Percentiles rank a stretch among this genome's conserved stretches.
These are phyloP conservation scores for Pichia insulana DNA, from an alignment of 805 yeast genomes.

Conservation along the genomic window DNA sequence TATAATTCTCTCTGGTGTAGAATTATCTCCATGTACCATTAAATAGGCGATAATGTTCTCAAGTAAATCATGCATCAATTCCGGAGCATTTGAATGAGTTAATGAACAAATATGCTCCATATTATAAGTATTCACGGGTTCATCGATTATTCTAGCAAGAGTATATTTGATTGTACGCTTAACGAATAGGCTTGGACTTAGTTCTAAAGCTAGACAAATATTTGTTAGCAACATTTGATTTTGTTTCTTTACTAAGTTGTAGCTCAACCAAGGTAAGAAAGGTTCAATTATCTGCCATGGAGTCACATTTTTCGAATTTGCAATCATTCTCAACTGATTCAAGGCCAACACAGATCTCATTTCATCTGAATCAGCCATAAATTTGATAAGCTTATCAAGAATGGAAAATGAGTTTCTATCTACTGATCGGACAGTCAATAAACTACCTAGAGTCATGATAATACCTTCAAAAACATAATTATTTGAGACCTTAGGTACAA, in stretches of 20 bases:
- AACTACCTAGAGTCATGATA: slow-evolving; percentile 52
- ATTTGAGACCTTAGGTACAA: slow-evolving; percentile 26
- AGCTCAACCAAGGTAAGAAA: slow-evolving; percentile 63
- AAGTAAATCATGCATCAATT: slow-evolving; percentile 40
- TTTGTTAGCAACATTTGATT: slow-evolving; percentile 46
- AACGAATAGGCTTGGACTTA: slow-evolving; percentile 53
- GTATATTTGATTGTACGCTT: slow-evolving; percentile 63
- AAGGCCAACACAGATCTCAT: slow-evolving; percentile 63
- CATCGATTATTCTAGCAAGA: slow-evolving; percentile 39
- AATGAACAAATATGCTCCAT: neutral
- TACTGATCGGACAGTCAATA: slow-evolving; percentile 45
- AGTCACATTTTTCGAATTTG: slow-evolving; percentile 47
- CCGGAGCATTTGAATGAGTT: slow-evolving; percentile 6
- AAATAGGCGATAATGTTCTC: slow-evolving; percentile 51
- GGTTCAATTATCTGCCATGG: slow-evolving; percentile 80
- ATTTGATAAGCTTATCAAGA: slow-evolving; percentile 54
- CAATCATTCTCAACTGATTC: slow-evolving; percentile 50
- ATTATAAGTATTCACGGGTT: neutral
- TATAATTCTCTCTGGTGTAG: slow-evolving; percentile 42
- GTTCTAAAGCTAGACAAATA: slow-evolving; percentile 57
- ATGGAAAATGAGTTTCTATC: slow-evolving; percentile 65
- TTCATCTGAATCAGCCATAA: slow-evolving; percentile 54
- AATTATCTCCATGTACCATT: slow-evolving; percentile 39
- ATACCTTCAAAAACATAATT: slow-evolving; percentile 49
- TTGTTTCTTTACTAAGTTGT: slow-evolving; percentile 48